phyloP scores from a whole-genome alignment of 768 basidiomycete species.

The Baorangia bicolor region DNA sequence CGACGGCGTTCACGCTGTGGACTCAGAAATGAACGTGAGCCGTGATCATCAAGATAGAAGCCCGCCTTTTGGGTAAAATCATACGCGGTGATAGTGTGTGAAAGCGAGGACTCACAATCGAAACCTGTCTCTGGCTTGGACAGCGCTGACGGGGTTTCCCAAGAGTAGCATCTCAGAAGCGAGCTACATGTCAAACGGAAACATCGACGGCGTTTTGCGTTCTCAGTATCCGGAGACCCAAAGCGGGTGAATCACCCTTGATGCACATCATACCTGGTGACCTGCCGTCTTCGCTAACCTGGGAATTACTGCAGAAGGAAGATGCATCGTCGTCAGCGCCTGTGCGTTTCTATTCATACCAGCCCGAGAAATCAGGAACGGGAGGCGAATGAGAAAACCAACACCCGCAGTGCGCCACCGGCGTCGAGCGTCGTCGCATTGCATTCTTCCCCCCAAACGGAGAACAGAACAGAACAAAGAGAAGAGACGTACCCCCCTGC shows the following conservation, averaged over 20 bases:
- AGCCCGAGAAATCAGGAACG: not conserved
- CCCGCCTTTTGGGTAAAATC: not conserved
- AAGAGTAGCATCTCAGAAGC: slow-evolving; percentile 76
- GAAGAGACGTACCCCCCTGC: slow-evolving; percentile 58
- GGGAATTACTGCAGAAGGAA: slow-evolving; percentile 54
- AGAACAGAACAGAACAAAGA: not conserved
- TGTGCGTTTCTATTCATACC: slow-evolving; percentile 4
- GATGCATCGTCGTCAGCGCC: slow-evolving; percentile 12
- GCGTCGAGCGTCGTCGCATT: not conserved
- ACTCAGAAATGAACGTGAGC: slow-evolving; percentile 10
- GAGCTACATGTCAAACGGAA: slow-evolving; percentile 40
- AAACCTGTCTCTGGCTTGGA: slow-evolving; percentile 66
- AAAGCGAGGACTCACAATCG: slow-evolving; percentile 58
- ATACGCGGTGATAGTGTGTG: slow-evolving; percentile 13
- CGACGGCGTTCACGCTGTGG: slow-evolving; percentile 68
- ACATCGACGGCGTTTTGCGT: slow-evolving; percentile 2
- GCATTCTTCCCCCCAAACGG: not conserved
- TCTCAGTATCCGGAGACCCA: slow-evolving; percentile 16
- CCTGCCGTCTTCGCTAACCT: slow-evolving; percentile 63
- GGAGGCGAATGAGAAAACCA: not conserved
- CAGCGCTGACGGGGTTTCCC: slow-evolving; percentile 65
- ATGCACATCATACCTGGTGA: slow-evolving; percentile 58
- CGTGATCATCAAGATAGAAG: slow-evolving; percentile 15
- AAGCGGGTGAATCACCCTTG: slow-evolving; percentile 5
- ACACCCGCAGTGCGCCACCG: not conserved